These are phyloP conservation scores for Cercospora citrullina DNA, from an alignment of 2,329 filamentous ascomycete genomes.

Conservation along the genomic window DNA sequence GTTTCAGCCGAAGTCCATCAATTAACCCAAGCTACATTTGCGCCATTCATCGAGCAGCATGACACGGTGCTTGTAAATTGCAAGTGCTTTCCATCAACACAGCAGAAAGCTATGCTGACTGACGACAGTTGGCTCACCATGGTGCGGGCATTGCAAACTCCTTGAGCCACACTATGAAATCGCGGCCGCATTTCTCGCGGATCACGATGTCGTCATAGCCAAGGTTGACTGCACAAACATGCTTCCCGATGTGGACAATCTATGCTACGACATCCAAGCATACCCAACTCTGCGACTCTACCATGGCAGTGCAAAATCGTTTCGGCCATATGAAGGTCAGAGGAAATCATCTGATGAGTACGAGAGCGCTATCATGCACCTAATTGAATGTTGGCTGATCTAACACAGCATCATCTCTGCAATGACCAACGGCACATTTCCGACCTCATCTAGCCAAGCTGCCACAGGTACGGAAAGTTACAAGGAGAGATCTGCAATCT, in stretches of 20 bases:
- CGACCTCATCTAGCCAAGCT: background rate
- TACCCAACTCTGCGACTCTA: conserved; percentile 7
- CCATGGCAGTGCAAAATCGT: background rate
- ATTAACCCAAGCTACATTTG: background rate
- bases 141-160: conserved; percentile 98
- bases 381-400: background rate
- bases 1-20: background rate
- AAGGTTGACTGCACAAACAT: conserved; percentile 90
- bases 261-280: conserved; percentile 1
- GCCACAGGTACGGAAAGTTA: background rate
- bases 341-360: conserved; percentile 11
- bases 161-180: conserved; percentile 90
- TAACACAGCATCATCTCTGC: conserved; percentile 6
- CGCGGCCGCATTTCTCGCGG: conserved; percentile 77
- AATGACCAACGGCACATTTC: conserved; percentile 14
- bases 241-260: conserved; percentile 64
- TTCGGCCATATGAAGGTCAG: background rate
- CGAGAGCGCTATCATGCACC: background rate
- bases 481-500: background rate
- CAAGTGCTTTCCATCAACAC: background rate
- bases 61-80: conserved; percentile 6
- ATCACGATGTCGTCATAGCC: conserved; percentile 67
- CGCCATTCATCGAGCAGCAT: conserved; percentile 4
- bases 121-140: conserved; percentile 40
- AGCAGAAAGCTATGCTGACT: background rate